Base-by-base conservation (phyloP, 441 rosid species). In the Erysimum pusillum region DNA sequence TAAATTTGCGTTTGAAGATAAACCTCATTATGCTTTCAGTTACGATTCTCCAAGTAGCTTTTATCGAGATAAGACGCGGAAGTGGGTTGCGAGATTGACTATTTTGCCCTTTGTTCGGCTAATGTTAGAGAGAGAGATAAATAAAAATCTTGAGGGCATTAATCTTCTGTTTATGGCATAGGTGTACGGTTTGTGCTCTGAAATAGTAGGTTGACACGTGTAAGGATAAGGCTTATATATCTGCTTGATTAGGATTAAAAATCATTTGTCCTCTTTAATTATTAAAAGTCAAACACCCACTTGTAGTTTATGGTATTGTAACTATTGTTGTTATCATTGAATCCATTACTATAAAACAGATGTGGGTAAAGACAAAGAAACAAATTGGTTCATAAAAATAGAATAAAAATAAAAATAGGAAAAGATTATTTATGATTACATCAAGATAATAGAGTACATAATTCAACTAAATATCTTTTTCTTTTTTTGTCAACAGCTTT, bases 21-120 rank as follows among this genome's bases (percentile, higher is more conserved):
- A 69, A 45, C 73, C 73, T 75, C 64, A 52, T 68, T 31, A 25
- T 5, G 34, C 39, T 53, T 73, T 57, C 81, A 9, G 77, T 79
- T 78, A 13, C 81, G 67, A 68, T 63, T 67, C 58, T 54, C 61
- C 41, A 76, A 76, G 71, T 28, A 2, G 69, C 76, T 77, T 77
- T 77, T 71, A 54, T 63, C 62, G 5, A 74, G 39, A 69, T 56
- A 74, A 69, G 69, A 69, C 76, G 76, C 76, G 52, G 61, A 41
- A 57, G 69, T 79, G 82, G 82, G 69, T 41, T 58, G 12, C 0
- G 0, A 0, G 4, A 72, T n/a, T 76, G 66, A 34, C 80, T 17
- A 4, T 59, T 78, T 51, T 73, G 25, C 54, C 74, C 81, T 67
- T 65, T 42, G 46, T 66, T 67, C 64, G 75, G 75, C 65, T 62